Evolutionary conservation across 805 yeast species (phyloP).

Genomic region (Candida nitratophila): DNA sequence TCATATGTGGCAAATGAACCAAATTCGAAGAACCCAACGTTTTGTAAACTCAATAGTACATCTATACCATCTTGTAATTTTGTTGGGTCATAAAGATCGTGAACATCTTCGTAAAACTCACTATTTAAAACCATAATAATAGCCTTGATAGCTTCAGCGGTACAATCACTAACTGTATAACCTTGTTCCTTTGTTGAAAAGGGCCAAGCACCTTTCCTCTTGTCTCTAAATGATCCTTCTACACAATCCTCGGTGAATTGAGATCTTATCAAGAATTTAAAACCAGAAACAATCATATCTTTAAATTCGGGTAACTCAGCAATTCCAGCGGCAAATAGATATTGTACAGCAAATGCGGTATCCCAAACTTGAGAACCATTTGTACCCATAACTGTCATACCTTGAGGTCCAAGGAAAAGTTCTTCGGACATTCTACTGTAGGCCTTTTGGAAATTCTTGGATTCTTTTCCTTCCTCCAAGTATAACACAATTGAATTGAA

Average conservation of each 20-base stretch:
- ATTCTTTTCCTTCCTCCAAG: slow-evolving; percentile 62
- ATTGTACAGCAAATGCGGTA: slow-evolving; percentile 84
- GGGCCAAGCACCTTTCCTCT: slow-evolving; percentile 89
- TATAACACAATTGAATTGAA: slow-evolving; percentile 70
- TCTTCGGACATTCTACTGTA: slow-evolving; percentile 64
- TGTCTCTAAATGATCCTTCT: slow-evolving; percentile 75
- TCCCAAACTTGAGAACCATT: slow-evolving; percentile 99
- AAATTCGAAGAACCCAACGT: slow-evolving; percentile 66
- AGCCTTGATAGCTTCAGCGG: slow-evolving; percentile 93
- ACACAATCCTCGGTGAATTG: slow-evolving; percentile 81
- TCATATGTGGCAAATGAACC: slow-evolving; percentile 96
- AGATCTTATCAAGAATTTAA: slow-evolving; percentile 65
- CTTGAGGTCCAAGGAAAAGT: slow-evolving; percentile 80
- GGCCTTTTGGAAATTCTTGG: slow-evolving; percentile 50
- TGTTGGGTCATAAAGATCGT: slow-evolving; percentile 36
- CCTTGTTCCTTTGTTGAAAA: slow-evolving; percentile 95
- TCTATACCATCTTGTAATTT: slow-evolving; percentile 67
- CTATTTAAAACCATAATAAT: slow-evolving; percentile 82
- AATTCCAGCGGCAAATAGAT: slow-evolving; percentile 70
- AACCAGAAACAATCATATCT: slow-evolving; percentile 57
- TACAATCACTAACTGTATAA: slow-evolving; percentile 92
- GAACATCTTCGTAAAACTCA: slow-evolving; percentile 37
- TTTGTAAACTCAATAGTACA: slow-evolving; percentile 68
- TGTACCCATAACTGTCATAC: slow-evolving; percentile 92
- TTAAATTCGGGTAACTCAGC: slow-evolving; percentile 63